These are phyloP conservation scores for Cercospora sp. DNA, from an alignment of 2,329 filamentous ascomycete species.

Conservation along the genomic window DNA sequence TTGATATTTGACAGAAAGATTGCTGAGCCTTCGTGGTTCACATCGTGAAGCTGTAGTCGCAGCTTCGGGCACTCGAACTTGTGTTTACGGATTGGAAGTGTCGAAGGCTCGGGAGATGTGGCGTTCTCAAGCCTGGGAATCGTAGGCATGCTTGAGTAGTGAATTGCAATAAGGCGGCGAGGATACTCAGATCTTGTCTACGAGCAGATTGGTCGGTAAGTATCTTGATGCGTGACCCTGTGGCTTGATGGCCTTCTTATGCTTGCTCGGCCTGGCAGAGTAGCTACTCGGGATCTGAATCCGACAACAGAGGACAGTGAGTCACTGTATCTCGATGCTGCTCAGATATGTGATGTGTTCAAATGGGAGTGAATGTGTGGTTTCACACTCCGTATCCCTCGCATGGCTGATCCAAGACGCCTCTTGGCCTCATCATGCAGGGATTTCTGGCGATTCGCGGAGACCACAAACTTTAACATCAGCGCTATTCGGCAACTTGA, in stretches of 20 bases:
- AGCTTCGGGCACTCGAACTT: constrained; percentile 47
- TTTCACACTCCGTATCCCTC: not conserved
- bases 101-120: constrained; percentile 22
- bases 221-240: not conserved
- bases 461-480: not conserved
- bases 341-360: not conserved
- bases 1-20: constrained; percentile 69
- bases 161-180: not conserved
- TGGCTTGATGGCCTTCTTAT: not conserved
- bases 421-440: not conserved
- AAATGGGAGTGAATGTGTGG: not conserved
- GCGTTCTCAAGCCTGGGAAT: constrained; percentile 22
- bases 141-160: constrained; percentile 13
- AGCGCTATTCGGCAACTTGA: not conserved
- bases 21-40: constrained; percentile 58
- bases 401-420: not conserved
- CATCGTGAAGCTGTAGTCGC: constrained; percentile 52
- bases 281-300: not conserved
- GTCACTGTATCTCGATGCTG: not conserved
- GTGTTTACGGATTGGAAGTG: constrained; percentile 33
- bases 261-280: not conserved
- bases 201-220: not conserved
- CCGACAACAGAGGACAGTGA: not conserved
- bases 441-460: not conserved
- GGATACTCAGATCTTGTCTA: not conserved